Evolutionary conservation across 192 early-diverging fungal species (phyloP).

Genomic region (Podila clonocystis): DNA sequence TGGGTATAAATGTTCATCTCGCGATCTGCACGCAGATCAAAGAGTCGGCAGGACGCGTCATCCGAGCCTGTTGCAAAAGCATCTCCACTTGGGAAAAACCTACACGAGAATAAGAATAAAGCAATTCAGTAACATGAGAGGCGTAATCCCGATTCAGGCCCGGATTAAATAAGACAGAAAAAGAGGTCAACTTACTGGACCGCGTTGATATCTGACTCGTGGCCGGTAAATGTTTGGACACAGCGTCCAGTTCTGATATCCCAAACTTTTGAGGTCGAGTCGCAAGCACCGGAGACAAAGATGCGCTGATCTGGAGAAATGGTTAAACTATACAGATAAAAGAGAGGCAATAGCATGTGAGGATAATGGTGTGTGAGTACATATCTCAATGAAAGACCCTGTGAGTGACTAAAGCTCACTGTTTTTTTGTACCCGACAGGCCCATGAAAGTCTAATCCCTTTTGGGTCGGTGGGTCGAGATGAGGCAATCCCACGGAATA

Average conservation of each 20-base stretch:
- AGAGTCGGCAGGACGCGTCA: constrained; percentile 99
- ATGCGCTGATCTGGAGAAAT: constrained; percentile 93
- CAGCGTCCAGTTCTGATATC: constrained; percentile 96
- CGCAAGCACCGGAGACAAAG: constrained; percentile 99
- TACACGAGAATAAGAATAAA: constrained; percentile 26
- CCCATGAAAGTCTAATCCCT: no score
- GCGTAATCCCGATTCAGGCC: background rate
- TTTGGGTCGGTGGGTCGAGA: no score
- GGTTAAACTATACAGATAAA: constrained; percentile 67
- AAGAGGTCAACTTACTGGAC: constrained; percentile 76
- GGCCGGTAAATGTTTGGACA: constrained; percentile 98
- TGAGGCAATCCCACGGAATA: no score
- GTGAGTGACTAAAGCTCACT: background rate
- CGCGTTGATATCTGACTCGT: constrained; percentile 99
- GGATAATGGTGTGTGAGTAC: background rate
- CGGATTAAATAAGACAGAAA: background rate
- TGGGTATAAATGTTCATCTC: constrained; percentile 98
- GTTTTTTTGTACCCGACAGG: no score
- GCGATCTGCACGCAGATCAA: constrained; percentile 97
- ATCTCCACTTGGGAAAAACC: constrained; percentile 99
- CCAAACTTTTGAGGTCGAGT: constrained; percentile 98
- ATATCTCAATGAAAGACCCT: background rate
- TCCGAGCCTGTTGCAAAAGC: constrained; percentile 98
- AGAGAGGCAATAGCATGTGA: background rate
- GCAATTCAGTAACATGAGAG: background rate